Conservation (phyloP, 2,329 filamentous ascomycete species). For the Penicillium sp. region DNA sequence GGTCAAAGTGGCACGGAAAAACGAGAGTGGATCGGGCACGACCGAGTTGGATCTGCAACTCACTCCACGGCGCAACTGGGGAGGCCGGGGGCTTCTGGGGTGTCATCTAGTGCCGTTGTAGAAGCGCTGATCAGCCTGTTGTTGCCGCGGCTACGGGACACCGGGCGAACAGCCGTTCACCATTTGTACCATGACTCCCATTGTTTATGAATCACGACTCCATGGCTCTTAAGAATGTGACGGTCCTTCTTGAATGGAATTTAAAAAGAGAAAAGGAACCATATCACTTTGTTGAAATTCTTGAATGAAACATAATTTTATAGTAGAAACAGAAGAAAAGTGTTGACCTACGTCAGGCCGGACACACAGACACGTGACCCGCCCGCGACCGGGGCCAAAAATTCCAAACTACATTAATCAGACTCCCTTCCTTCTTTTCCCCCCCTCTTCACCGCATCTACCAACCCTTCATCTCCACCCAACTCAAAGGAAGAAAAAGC, state of each 20-base stretch:
- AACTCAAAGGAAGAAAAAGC: not conserved
- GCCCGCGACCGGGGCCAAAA: slow-evolving; percentile 25
- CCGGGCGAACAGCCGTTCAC: not conserved
- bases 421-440: slow-evolving; percentile 25
- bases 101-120: slow-evolving; percentile 83
- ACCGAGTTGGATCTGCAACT: slow-evolving; percentile 64
- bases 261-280: not conserved
- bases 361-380: slow-evolving; percentile 21
- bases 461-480: slow-evolving; percentile 19
- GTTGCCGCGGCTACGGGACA: slow-evolving; percentile 9
- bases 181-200: slow-evolving; percentile 4
- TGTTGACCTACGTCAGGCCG: slow-evolving; percentile 23
- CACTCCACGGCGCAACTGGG: slow-evolving; percentile 77
- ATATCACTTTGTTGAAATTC: not conserved
- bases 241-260: not conserved
- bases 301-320: not conserved
- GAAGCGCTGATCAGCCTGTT: slow-evolving; percentile 22
- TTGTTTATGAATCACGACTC: slow-evolving; percentile 14
- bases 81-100: slow-evolving; percentile 80
- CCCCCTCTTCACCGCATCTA: slow-evolving; percentile 23
- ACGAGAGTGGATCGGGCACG: slow-evolving; percentile 42
- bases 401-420: slow-evolving; percentile 31
- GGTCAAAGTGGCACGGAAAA: slow-evolving; percentile 60
- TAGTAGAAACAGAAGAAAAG: not conserved
- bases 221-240: not conserved